Conservation (phyloP, 805 yeast species). For the Candida sanyiensis region DNA sequence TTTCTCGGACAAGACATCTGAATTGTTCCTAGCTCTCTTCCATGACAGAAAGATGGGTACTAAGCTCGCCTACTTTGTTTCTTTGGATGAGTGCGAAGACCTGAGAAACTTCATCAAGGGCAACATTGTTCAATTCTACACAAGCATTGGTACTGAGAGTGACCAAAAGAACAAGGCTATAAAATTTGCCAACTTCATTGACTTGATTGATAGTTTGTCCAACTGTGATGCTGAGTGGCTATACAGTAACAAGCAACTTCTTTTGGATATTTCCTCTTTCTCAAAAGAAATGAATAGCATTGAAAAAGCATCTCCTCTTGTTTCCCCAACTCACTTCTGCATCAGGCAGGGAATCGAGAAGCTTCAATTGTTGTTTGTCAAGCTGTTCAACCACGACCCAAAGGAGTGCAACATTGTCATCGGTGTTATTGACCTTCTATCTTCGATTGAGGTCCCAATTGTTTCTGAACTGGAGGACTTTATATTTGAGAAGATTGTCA, state of each 20-base stretch:
- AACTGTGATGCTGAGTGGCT: conserved; percentile 55
- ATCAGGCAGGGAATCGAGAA: conserved; percentile 62
- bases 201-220: conserved; percentile 51
- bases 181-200: conserved; percentile 70
- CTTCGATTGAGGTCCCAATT: conserved; percentile 40
- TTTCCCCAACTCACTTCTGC: conserved; percentile 62
- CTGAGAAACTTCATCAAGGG: conserved; percentile 52
- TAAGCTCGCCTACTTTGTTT: conserved; percentile 61
- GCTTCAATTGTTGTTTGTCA: conserved; percentile 46
- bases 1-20: conserved; percentile 68
- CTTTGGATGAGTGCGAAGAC: conserved; percentile 46
- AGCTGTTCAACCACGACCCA: conserved; percentile 29
- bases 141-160: conserved; percentile 43
- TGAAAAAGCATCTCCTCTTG: conserved; percentile 37
- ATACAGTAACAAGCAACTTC: conserved; percentile 38
- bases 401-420: conserved; percentile 35
- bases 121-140: conserved; percentile 44
- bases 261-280: conserved; percentile 38
- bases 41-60: conserved; percentile 57
- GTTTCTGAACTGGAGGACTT: conserved; percentile 48
- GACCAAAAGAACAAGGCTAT: conserved; percentile 49
- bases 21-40: conserved; percentile 63
- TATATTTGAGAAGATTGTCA: conserved; percentile 51
- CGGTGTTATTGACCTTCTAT: conserved; percentile 38
- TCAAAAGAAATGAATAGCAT: conserved; percentile 39